phyloP scores from a whole-genome alignment of 1,284 basidiomycete species.

The Ustilago bromivora region DNA sequence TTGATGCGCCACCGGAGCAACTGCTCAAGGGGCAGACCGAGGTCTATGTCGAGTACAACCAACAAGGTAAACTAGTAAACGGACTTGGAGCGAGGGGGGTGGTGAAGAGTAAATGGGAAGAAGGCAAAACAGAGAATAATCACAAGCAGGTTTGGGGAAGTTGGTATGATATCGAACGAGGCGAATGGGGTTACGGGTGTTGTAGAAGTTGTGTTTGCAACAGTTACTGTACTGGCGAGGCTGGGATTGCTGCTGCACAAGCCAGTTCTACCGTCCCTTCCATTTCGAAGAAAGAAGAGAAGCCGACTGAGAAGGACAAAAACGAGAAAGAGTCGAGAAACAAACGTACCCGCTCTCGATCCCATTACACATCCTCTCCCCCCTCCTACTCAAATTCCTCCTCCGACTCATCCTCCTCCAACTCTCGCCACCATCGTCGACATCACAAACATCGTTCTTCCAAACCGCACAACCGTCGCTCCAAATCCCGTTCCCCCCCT shows the following conservation, averaged over 20 bases:
- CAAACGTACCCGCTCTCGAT: conserved; percentile 3
- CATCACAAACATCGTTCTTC: too few species aligned
- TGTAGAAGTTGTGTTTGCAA: conserved; percentile 88
- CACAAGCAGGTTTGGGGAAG: conserved; percentile 96
- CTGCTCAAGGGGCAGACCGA: conserved; percentile 93
- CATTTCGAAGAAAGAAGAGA: background rate
- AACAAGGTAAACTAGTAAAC: conserved; percentile 89
- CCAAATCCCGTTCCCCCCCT: background rate
- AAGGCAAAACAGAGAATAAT: conserved; percentile 84
- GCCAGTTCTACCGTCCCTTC: conserved; percentile 55
- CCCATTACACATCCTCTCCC: background rate
- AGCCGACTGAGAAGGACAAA: background rate
- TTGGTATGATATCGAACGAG: conserved; percentile 81
- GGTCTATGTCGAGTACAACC: conserved; percentile 96
- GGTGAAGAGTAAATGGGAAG: conserved; percentile 84
- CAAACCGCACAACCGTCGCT: background rate
- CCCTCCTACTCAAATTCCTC: conserved; percentile 2
- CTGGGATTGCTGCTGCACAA: conserved; percentile 82
- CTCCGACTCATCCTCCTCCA: background rate
- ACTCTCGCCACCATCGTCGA: background rate
- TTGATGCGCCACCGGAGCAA: conserved; percentile 88
- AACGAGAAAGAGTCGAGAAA: background rate
- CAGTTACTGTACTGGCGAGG: conserved; percentile 92
- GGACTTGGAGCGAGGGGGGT: conserved; percentile 91
- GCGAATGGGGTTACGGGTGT: conserved; percentile 92